phyloP scores from a whole-genome alignment of 371 early-diverging fungal species.

The Mycotypha africana region DNA sequence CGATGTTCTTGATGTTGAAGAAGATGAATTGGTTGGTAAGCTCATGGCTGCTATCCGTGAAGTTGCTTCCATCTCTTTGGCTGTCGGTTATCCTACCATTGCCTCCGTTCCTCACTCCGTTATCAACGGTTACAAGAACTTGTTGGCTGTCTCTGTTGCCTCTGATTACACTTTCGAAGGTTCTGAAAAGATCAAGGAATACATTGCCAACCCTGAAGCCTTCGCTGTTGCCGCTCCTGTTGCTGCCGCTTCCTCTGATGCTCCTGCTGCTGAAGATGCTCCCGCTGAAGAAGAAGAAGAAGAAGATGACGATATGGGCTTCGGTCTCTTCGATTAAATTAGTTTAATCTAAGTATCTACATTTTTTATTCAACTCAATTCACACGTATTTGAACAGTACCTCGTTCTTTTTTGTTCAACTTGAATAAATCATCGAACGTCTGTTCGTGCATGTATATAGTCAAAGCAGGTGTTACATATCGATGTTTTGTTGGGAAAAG shows the following conservation, averaged over 20 bases:
- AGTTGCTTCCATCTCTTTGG: constrained; percentile 95
- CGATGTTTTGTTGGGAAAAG: no score
- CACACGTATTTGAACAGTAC: no score
- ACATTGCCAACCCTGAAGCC: constrained; percentile 83
- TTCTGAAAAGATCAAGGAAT: constrained; percentile 90
- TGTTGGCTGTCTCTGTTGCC: constrained; percentile 87
- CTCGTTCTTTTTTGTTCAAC: no score
- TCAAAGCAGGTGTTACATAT: no score
- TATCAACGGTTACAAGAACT: constrained; percentile 96
- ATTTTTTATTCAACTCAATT: no score
- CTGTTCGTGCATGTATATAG: no score
- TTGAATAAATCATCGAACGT: no score
- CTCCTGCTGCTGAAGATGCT: constrained; percentile 41
- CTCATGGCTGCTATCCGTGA: constrained; percentile 77
- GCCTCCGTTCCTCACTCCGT: constrained; percentile 97
- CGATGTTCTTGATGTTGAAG: constrained; percentile 91
- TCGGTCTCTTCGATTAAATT: constrained; percentile 29
- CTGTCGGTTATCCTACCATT: constrained; percentile 88
- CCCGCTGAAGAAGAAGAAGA: constrained; percentile 36
- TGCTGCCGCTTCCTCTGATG: constrained; percentile 46
- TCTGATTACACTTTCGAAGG: constrained; percentile 93
- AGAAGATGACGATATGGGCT: constrained; percentile 57
- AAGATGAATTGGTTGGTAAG: constrained; percentile 75
- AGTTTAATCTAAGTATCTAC: not conserved
- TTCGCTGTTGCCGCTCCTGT: constrained; percentile 70